A percentile compares a stretch with the other conserved stretches of the same genome.
These are phyloP conservation scores for Trametes maxima DNA, from an alignment of 768 basidiomycete genomes.

Conservation along the genomic window DNA sequence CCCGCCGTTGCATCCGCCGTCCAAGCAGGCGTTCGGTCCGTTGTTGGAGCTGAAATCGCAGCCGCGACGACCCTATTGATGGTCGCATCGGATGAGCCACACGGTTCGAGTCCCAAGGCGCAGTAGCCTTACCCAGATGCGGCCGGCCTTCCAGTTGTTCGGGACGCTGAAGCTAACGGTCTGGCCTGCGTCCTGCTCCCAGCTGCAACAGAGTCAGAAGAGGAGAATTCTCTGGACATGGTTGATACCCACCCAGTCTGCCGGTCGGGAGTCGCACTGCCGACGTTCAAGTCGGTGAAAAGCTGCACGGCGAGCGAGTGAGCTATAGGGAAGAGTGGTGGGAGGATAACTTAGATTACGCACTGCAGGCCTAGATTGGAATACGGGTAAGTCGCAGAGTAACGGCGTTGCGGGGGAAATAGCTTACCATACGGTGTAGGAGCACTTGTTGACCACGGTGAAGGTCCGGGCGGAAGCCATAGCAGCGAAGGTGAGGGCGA, in stretches of 20 bases:
- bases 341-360: background rate
- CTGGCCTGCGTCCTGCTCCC: conserved; percentile 29
- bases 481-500: background rate
- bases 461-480: background rate
- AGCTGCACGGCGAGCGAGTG: background rate
- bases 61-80: conserved; percentile 37
- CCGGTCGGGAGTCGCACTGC: background rate
- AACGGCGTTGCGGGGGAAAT: background rate
- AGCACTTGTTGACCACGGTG: background rate
- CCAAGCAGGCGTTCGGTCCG: conserved; percentile 34
- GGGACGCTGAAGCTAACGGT: conserved; percentile 37
- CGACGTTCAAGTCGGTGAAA: background rate
- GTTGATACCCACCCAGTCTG: too few relatives aligned
- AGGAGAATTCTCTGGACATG: too few relatives aligned
- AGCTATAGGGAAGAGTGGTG: background rate
- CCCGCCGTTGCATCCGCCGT: conserved; percentile 45
- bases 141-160: conserved; percentile 41
- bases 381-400: background rate
- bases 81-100: background rate
- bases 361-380: background rate
- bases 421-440: background rate
- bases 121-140: conserved; percentile 38
- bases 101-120: too few relatives aligned
- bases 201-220: conserved; percentile 17
- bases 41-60: conserved; percentile 37